Base-by-base conservation (phyloP, 139 green algal genomes). In the Coelastrella sp. region DNA sequence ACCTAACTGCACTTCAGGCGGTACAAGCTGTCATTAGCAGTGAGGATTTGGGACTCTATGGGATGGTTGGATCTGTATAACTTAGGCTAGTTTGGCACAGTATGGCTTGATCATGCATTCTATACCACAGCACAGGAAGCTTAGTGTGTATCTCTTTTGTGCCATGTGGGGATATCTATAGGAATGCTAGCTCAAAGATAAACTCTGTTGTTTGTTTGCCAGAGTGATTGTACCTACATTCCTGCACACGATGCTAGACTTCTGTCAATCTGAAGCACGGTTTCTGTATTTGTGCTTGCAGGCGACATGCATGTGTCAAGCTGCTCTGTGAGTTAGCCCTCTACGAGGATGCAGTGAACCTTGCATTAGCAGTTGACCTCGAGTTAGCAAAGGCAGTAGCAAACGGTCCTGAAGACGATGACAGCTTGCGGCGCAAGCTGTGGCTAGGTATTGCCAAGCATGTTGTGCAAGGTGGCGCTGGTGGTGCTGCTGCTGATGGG, bases 371-470 rank as follows among this genome's bases (percentile, higher is more conserved):
- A 4, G 89, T 92, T 47, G 97, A 99, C 82, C 76, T 96, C 58
- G 92, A 94, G 10, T 91, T 98, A 58, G 98, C 98, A 0, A 97
- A 97, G 83, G 89, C 86, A 13, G 95, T 99, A 57, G 98, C 97
- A 0, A 90, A 90, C 17, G 87, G 88, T 47, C 90, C 94, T 4
- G 95, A 98, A 59, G 92, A 96, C 16, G 89, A 89, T 17, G 86
- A 79, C 19, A 58, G 75, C 4, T 59, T 90, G 4, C 13, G 96
- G 80, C 93, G 95, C 64, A 96, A 97, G 92, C 93, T 99, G 77
- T 99, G 98, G 98, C 95, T 99, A 78, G 86, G 91, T 56, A 97
- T 99, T 58, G 97, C 97, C 0, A 81, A 90, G 20, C 95, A 98
- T 81, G 92, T 99, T n/a, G 96, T 99, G 20, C 92, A 80, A 23